Base-by-base conservation (phyloP, 2,329 filamentous ascomycete species). In the Tolypocladium paradoxum region DNA sequence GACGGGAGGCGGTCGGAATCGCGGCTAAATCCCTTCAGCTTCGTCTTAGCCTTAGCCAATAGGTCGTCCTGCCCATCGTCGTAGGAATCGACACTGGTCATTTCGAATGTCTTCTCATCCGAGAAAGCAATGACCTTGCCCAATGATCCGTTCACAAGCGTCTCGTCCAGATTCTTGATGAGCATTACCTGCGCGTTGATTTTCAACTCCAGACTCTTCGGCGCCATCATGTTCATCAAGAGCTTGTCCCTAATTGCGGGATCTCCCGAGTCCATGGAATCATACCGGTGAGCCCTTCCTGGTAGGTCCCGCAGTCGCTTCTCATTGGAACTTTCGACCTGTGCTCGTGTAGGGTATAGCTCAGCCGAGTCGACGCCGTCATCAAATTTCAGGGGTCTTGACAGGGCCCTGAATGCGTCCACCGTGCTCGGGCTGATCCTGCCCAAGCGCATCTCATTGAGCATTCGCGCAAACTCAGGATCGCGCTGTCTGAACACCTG, bases 101-200 rank as follows among this genome's bases (percentile, higher is more conserved):
- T 68, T 31, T 70, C 67, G 37, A 70, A 72, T 0, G 68, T 67
- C 52, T 64, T 68, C 54, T 71, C 68, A 37, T 72, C 70, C 3
- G 69, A 68, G 54, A 72, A 72, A 6, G 62, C 68, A 54, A 72
- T 78, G 5, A 99, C 87, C 56, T 87, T 91, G 27, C 93, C 93
- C 11, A 99, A 76, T 0, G 92, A 95, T 5, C 93, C 93, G 64
- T 99, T 99, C 60, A 97, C 93, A 0, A 99, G 78, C 0, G 82
- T 85, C 38, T 96, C 90, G 64, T 99, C 93, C 72, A 97, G 85
- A 62, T 99, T 99, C 70, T 99, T 99, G 76, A 99, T 96, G n/a
- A 99, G 76, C 93, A 99, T 99, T 46, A 99, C 95, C 66, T 99
- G 95, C 0, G 93, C 89, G 11, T 90, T 89, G 57, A 93, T 85